Base-by-base conservation (phyloP, 495 filamentous ascomycete species). In the Bryoglossum gracile region DNA sequence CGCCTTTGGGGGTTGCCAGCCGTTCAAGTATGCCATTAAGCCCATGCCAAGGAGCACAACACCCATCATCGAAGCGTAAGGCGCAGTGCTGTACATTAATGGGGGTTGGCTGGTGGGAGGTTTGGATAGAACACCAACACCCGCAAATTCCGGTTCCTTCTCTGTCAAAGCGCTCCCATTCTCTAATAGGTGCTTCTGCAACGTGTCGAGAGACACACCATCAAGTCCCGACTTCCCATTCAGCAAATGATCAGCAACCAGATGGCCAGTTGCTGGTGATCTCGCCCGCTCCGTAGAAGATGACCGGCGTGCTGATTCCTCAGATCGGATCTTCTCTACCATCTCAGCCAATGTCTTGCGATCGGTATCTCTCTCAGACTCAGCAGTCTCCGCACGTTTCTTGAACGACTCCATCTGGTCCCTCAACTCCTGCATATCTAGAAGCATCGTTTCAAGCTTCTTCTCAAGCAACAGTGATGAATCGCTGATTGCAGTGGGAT, bases 11-110 rank as follows among this genome's bases (percentile, higher is more conserved):
- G 53, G 49, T 49, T 58, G 58, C 58, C 58, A 61, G 22, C 83
- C 83, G 62, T 98, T 98, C 54, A 98, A 71, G 68, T 88, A 94
- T 35, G 86, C 87, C 92, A 98, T 98, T 41, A 96, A 63, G 23
- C 88, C 85, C 60, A 95, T 82, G 13, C 92, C 92, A 53, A 96
- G 64, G 38, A 95, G 65, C 41, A 97, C 88, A 4, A 98, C 90
- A 4, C 87, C 86, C 18, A 95, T 67, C 70, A 95, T 89, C 5
- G 84, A 88, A 25, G 84, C 86, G 57, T 89, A 94, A 17, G 92
- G 92, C 45, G 82, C 77, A 52, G 81, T 77, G 24, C 87, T 78
- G 50, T 79, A 69, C 41, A 87, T 54, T 54, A 65, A 50, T 69
- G 64, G 44, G 65, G 70, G 40, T 73, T 61, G 48, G 69, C 59